Evolutionary conservation across 2,329 filamentous ascomycete genomes (phyloP), one percentile per base, ranked within the genome.

Genomic region (Metarhizium robertsii): DNA sequence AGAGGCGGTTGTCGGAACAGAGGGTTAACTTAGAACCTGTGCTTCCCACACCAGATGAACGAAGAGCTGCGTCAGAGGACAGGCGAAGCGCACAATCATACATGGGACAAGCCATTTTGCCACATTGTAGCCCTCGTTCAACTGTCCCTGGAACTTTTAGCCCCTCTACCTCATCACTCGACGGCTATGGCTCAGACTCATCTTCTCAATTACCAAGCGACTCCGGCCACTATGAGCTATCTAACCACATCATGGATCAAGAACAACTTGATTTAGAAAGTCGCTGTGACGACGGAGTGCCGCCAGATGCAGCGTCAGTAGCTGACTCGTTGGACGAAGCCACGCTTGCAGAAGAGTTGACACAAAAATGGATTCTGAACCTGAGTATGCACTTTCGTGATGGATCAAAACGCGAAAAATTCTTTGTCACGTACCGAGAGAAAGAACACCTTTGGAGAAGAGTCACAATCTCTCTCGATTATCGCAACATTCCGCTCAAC

Each of bases 351-450:
- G 83, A 88, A 59, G 92, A 97, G 70, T 79, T 96, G 55, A 91
- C 96, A 65, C 82, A 79, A 58, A 86, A 82, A 65, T 99, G 94
- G 94, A 97, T 99, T 58, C 77, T 99, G 62, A 99, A 99, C 66
- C 79, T 97, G 58, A 96, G 91, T 71, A 96, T 99, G 94, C 91
- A 96, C 70, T 99, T 96, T 70, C 84, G 92, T 57, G 94, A 99
- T 72, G 86, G 87, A 64, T 95, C 92, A 13, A 88, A 89, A 63
- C 83, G 92, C 47, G 94, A 99, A 70, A 99, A 99, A 70, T 97
- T 97, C 75, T 99, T 97, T 69, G 86, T 99, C 60, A 97, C 94
- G 0, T 99, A 89, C 68, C 89, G 91, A 50, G 87, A 95, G 68
- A 80, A 81, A 50, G 85, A 89, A 4, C 87, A 83, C 59, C 76